Base-by-base conservation (phyloP, 768 basidiomycete genomes). In the Leucogyrophana mollusca region DNA sequence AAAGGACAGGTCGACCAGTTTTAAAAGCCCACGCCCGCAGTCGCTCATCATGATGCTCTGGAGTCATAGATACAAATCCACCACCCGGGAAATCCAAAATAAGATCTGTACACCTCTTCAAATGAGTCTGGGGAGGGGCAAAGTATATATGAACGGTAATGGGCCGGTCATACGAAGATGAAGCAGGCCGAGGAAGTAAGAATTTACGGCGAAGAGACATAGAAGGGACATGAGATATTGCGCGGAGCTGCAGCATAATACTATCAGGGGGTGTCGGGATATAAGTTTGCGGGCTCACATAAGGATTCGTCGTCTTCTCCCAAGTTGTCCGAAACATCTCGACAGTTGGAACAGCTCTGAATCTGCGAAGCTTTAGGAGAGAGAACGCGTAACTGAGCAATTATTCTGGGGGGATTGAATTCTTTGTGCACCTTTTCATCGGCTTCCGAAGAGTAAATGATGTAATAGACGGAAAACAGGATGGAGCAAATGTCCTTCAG, bases 221-320 rank as follows among this genome's bases (percentile, higher is more conserved):
- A 33, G 54, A 65, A 6, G 92, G 91, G 8, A 80, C 67, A 50
- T 73, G 69, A 10, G 78, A 58, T 35, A 62, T 52, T 13, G 85
- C 62, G 23, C 87, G 87, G 54, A 96, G 72, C 90, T 92, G 47
- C 39, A 24, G 16, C 37, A 47, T 32, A 35, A 46, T 33, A 56
- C 24, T 45, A 46, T 51, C 13, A 51, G 47, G 7, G 21, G 13
- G 7, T 27, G 45, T 48, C 14, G 50, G 40, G 41, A 5, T 49
- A 45, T 48, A 51, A 40, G 50, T n/a, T n/a, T 40, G 54, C 18
- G 14, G 17, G 61, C 80, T 52, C 57, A 91, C 92, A 70, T 91
- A 89, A 50, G 94, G 96, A 67, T 98, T 95, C 2, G 78, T 77
- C 0, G 92, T 91, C 74, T 99, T 99, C 67, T 95, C 94, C 96